Base-by-base conservation (phyloP, 2,329 filamentous ascomycete species). In the Ascochyta rabiei region DNA sequence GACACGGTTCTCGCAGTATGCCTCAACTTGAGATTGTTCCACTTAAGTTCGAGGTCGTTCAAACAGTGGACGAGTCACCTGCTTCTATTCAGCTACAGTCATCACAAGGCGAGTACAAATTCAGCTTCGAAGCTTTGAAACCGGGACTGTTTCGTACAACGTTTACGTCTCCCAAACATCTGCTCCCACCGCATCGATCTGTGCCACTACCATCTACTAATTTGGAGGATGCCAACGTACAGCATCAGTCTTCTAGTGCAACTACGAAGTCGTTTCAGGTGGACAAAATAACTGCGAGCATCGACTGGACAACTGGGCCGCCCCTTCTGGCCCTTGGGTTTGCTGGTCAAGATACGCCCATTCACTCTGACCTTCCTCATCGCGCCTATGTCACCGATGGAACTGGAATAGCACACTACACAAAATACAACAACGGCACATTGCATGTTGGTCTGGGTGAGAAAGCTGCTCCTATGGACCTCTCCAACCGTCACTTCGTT, bases 381-480 rank as follows among this genome's bases (percentile, higher is more conserved):
- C 84, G 88, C 9, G 89, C 87, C 0, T 91, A 90, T 60, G 82
- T 80, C 1, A 76, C 85, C 7, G 86, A 90, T 59, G 82, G 82
- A 0, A 70, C 76, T 0, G 88, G 88, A 1, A 75, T 89, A 18
- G 82, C 86, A 0, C 86, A 89, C 64, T 90, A 90, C 66, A 85
- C 84, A 0, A 74, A 79, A 13, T 88, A 88, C 69, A 84, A 87
- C 57, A 77, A 81, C 15, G 79, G 82, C 18, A 86, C 84, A 0
- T 79, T 91, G 0, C 86, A 91, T 62, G 83, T 89, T 16, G 88
- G 89, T 0, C 78, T 91, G 0, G 89, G 88, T 4, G 88, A 91
- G 69, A 90, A 90, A 69, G 80, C 86, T 5, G 88, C 87, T 0
- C 88, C 88, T 0, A 89, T 91, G 86, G 84, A 91, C 64, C 79